Evolutionary conservation across 2,329 filamentous ascomycete species (phyloP), one percentile per base, ranked within the genome.

Genomic region (Paecilomyces variotii): DNA sequence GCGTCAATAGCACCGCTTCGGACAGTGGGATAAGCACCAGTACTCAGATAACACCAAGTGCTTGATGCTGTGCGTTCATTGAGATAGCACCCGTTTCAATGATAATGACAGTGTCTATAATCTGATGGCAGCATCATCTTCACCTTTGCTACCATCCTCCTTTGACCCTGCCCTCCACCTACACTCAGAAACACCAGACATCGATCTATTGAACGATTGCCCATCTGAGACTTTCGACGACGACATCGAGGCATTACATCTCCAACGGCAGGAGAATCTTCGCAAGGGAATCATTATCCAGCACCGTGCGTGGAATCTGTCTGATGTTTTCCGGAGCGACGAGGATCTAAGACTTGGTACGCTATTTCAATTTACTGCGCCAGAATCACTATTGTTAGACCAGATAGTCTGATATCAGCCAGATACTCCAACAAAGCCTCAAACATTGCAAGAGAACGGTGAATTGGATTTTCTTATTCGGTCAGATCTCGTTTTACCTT

Each of bases 81-180:
- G 10, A 26, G 27, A 52, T 26, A 28, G 50, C 12, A 9, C 25
- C 3, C 12, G 27, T 27, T 4, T 10, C 24, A 19, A 14, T 26
- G 24, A 52, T 52, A 28, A 54, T 32, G 10, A 53, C 26, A 35
- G n/a, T 54, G 5, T 19, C 12, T 12, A 24, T 59, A 7, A 24
- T 50, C 60, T 55, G 27, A 62, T 62, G 61, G 59, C 55, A 56
- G 53, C 27, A 54, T 55, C 66, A 27, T 74, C 72, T 19, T 70
- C 72, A 45, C 68, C 72, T 50, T 63, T 64, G 30, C 67, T 77
- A 34, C 74, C 77, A 2, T 75, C 78, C 3, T 81, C 80, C 4
- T 82, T 81, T 59, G 80, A 82, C 60, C 79, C 80, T 51, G 78
- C 79, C 50, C 61, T 82, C 30, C 70, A 79, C 60, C 71, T 80